phyloP scores from a whole-genome alignment of 2,329 filamentous ascomycete genomes.

The Paracoccidioides lutzii region DNA sequence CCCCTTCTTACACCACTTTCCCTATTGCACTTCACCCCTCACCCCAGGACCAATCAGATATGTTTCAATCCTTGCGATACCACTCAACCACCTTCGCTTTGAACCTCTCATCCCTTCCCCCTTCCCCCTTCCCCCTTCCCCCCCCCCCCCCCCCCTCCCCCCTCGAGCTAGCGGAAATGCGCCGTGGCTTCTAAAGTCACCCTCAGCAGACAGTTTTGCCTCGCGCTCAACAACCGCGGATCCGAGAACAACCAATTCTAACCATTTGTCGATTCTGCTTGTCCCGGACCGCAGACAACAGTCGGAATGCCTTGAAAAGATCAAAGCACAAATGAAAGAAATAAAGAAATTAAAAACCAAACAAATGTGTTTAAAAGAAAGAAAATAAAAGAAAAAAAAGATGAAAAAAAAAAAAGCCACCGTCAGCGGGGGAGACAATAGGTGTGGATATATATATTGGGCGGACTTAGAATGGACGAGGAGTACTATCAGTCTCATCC shows the following conservation, averaged over 20 bases:
- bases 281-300: not conserved
- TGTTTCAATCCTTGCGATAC: not conserved
- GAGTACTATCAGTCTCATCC: not conserved
- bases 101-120: not conserved
- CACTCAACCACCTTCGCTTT: not conserved
- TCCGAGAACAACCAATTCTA: not conserved
- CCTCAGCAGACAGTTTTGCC: not conserved
- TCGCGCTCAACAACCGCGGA: not conserved
- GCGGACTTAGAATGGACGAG: not conserved
- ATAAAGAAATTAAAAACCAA: not conserved
- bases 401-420: not conserved
- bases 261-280: not conserved
- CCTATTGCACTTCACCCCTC: not conserved
- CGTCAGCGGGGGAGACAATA: not conserved
- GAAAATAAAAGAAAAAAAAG: not conserved
- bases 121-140: not conserved
- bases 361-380: not conserved
- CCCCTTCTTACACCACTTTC: not conserved
- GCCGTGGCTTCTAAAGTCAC: not conserved
- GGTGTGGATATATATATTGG: not conserved
- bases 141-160: no score
- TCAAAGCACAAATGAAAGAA: no score
- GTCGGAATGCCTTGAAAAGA: not conserved
- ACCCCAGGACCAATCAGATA: not conserved
- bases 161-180: not conserved